Percentiles rank a stretch among this genome's conserved stretches.
Evolutionary conservation across 2,329 filamentous ascomycete species (phyloP).

Genomic region (Cephalotrichum gorgonifer): DNA sequence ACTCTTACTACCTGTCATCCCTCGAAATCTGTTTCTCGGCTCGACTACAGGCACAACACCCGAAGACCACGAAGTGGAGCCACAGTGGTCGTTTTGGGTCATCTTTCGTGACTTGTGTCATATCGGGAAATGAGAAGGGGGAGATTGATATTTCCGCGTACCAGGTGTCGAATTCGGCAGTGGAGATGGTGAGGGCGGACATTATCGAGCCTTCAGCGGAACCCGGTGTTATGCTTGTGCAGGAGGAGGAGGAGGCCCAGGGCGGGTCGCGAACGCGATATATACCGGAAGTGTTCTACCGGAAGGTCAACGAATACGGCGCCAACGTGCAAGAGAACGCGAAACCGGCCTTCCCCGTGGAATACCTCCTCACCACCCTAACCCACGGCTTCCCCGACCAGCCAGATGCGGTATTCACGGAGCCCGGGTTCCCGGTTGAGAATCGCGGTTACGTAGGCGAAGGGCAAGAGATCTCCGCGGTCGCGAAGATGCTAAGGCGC

Average conservation of each 20-base stretch:
- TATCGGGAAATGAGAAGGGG: slow-evolving; percentile 85
- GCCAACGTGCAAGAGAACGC: slow-evolving; percentile 95
- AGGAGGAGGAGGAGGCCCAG: slow-evolving; percentile 55
- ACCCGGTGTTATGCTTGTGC: slow-evolving; percentile 87
- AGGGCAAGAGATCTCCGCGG: slow-evolving; percentile 64
- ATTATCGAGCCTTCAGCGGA: slow-evolving; percentile 93
- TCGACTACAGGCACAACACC: slow-evolving; percentile 76
- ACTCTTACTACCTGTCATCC: slow-evolving; percentile 90
- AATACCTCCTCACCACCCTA: slow-evolving; percentile 90
- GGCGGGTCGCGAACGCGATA: slow-evolving; percentile 56
- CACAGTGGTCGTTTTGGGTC: slow-evolving; percentile 90
- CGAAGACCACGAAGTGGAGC: slow-evolving; percentile 92
- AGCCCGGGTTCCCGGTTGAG: slow-evolving; percentile 73
- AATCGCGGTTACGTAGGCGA: slow-evolving; percentile 83
- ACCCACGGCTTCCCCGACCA: slow-evolving; percentile 90
- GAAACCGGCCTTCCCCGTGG: slow-evolving; percentile 90
- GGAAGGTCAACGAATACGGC: slow-evolving; percentile 91
- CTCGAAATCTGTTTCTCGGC: slow-evolving; percentile 86
- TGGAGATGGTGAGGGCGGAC: slow-evolving; percentile 93
- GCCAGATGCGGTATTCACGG: slow-evolving; percentile 65
- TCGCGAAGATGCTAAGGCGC: slow-evolving; percentile 59
- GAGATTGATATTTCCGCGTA: slow-evolving; percentile 86
- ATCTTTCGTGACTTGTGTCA: slow-evolving; percentile 91
- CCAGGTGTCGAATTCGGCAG: slow-evolving; percentile 88
- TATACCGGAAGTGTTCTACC: slow-evolving; percentile 95